A percentile compares a stretch with the other conserved stretches of the same genome.
Evolutionary conservation across 331 rosid species (phyloP).

Genomic region (Spiraea crenata): DNA sequence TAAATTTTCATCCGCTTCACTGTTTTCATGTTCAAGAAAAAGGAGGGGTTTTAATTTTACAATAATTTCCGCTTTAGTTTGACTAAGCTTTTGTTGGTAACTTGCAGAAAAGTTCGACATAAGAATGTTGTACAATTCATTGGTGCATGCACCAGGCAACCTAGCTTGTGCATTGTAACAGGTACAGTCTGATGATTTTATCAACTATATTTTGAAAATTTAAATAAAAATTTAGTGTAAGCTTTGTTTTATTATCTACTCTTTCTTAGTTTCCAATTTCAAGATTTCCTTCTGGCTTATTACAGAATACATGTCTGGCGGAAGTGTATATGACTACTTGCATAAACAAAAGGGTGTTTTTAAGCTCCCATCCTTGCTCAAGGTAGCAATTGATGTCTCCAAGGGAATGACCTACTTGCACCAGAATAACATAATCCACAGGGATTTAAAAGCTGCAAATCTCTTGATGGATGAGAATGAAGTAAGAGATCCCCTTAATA

Average conservation of each 20-base stretch:
- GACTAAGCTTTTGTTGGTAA: constrained; percentile 26
- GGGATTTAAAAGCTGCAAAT: constrained; percentile 95
- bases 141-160: constrained; percentile 96
- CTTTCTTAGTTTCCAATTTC: neutral
- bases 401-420: constrained; percentile 99
- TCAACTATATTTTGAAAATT: constrained; percentile 5
- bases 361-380: constrained; percentile 84
- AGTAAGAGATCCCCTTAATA: constrained; percentile 42
- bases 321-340: constrained; percentile 93
- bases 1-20: neutral
- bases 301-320: constrained; percentile 94
- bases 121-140: constrained; percentile 99
- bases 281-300: constrained; percentile 9
- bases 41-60: neutral
- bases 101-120: constrained; percentile 94
- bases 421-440: constrained; percentile 88
- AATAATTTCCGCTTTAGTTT: neutral
- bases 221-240: neutral
- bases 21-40: neutral
- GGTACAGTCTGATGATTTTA: constrained; percentile 48
- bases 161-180: constrained; percentile 87
- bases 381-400: constrained; percentile 84
- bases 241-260: neutral
- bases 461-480: constrained; percentile 95
- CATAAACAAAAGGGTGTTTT: constrained; percentile 90